Evolutionary conservation across 768 basidiomycete species (phyloP), one percentile per base, ranked within the genome.

Genomic region (Calocybe indica): DNA sequence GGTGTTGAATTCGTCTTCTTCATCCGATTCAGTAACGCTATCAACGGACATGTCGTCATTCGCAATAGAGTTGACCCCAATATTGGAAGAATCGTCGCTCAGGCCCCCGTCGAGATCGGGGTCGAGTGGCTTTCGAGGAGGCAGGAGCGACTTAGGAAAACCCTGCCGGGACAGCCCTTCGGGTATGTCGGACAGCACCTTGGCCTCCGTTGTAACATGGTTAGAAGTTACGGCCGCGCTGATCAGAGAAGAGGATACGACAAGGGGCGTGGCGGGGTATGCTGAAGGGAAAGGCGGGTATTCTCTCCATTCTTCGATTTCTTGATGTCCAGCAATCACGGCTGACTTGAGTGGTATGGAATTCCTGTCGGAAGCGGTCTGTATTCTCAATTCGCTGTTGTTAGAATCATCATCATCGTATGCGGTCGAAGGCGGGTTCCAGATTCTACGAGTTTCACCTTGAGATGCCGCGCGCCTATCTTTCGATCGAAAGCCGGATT

Each of bases 271-370:
- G 0, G 83, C 72, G 7, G 85, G 86, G 56, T 89, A 89, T 32
- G 87, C 87, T 5, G 87, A 80, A 30, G 87, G 87, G 45, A 88
- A 83, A 12, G 82, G 70, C 9, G 85, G 85, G 54, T 88, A 89
- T 58, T 77, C 68, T 48, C 83, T 67, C 85, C 85, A 88, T 53
- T 88, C 85, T 36, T 84, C 78, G n/a, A 61, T 58, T 52, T 57
- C 68, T 22, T 22, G 22, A 22, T 4, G 22, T 22, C 22, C 22
- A 22, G 22, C 22, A 22, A 22, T 22, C 22, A 22, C 22, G 4
- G 22, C 1, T 22, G 22, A 22, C 50, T 70, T 38, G 31, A 40
- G 41, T 37, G 34, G 44, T 28, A 52, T 50, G 31, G 31, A 43
- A 30, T 43, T 34, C 55, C 49, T 38, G 55, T 49, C 32, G 31